These are phyloP conservation scores for Pichia sp. DNA, from an alignment of 1,139 yeast genomes.

Conservation along the genomic window DNA sequence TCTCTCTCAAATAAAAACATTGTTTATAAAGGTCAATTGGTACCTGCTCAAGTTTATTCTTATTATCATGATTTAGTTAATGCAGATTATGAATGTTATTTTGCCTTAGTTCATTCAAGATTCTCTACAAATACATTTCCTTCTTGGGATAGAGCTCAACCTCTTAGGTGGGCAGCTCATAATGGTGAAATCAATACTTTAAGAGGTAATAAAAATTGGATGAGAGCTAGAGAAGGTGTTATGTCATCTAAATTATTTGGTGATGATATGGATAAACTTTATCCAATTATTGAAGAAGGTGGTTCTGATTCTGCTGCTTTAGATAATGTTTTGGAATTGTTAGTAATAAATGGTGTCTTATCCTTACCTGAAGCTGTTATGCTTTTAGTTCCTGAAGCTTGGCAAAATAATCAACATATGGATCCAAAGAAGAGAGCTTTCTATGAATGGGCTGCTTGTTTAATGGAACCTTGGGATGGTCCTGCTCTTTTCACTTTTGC, in stretches of 20 bases:
- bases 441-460: slow-evolving; percentile 98
- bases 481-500: slow-evolving; percentile 96
- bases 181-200: slow-evolving; percentile 97
- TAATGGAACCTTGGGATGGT: slow-evolving; percentile 99
- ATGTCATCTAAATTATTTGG: slow-evolving; percentile 85
- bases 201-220: slow-evolving; percentile 98
- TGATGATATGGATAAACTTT: slow-evolving; percentile 82
- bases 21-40: slow-evolving; percentile 95
- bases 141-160: slow-evolving; percentile 99
- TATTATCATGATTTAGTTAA: slow-evolving; percentile 90
- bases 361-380: slow-evolving; percentile 95
- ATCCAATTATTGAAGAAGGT: slow-evolving; percentile 96
- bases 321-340: slow-evolving; percentile 87
- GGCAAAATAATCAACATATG: slow-evolving; percentile 84
- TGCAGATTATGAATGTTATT: slow-evolving; percentile 90
- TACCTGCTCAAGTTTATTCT: slow-evolving; percentile 91
- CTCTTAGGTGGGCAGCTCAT: slow-evolving; percentile 95
- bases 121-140: slow-evolving; percentile 98
- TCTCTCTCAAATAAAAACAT: slow-evolving; percentile 83
- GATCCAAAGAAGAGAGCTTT: slow-evolving; percentile 90
- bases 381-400: slow-evolving; percentile 96
- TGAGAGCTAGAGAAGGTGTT: slow-evolving; percentile 97
- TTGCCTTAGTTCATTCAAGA: slow-evolving; percentile 94
- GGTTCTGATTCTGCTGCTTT: slow-evolving; percentile 99
- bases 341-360: slow-evolving; percentile 85